A percentile compares a stretch with the other conserved stretches of the same genome.
Evolutionary conservation across 352 stramenopile species (phyloP).

Genomic region (Phytophthora nicotianae): DNA sequence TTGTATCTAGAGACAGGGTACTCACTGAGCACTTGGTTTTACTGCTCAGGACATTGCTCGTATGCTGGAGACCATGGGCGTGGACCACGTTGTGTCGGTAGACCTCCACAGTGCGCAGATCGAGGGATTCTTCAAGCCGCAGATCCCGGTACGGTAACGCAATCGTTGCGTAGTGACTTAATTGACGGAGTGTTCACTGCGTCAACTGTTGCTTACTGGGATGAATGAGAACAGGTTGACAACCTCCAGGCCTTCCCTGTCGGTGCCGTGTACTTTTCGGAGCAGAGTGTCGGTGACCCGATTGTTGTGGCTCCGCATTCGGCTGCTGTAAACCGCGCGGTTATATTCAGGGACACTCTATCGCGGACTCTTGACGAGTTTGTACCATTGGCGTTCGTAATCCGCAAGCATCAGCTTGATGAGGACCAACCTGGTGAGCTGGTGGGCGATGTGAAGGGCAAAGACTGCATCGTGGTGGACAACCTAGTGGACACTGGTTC

Average conservation of each 20-base stretch:
- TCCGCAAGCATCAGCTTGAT: constrained; percentile 84
- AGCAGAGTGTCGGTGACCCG: constrained; percentile 67
- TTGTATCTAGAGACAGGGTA: background rate
- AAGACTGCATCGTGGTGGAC: constrained; percentile 89
- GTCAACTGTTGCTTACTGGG: background rate
- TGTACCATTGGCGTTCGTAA: constrained; percentile 81
- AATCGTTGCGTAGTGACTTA: background rate
- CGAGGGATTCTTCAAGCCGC: constrained; percentile 88
- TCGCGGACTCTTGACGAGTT: constrained; percentile 78
- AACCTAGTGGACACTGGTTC: constrained; percentile 87
- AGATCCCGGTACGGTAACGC: constrained; percentile 58
- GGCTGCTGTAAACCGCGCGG: constrained; percentile 75
- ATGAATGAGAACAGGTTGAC: constrained; percentile 53
- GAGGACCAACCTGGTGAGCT: constrained; percentile 72
- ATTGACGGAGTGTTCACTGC: constrained; percentile 1
- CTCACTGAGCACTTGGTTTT: constrained; percentile 9
- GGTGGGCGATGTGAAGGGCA: constrained; percentile 77
- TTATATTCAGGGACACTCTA: constrained; percentile 83
- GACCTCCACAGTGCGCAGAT: constrained; percentile 90
- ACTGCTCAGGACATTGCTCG: constrained; percentile 69
- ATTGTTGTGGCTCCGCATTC: constrained; percentile 87
- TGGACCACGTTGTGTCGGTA: constrained; percentile 88
- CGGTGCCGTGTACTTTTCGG: constrained; percentile 86
- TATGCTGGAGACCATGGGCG: constrained; percentile 91
- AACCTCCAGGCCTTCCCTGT: constrained; percentile 89